Percentiles rank a stretch among this genome's conserved stretches.
Evolutionary conservation across 139 green algal species (phyloP).

Genomic region (Haematococcus sp.): DNA sequence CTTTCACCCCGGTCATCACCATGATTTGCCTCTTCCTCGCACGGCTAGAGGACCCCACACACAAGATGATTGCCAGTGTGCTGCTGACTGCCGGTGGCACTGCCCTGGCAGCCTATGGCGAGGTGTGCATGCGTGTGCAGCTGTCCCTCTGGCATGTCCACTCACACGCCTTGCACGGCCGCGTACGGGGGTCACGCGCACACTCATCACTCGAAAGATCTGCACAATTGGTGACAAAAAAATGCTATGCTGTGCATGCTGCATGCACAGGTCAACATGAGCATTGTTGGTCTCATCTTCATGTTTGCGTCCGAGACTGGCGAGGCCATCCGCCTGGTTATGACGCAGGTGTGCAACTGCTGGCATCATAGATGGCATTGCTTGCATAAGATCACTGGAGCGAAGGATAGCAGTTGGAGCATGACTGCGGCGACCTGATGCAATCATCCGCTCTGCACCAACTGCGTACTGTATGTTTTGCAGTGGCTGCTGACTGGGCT

Average conservation of each 20-base stretch:
- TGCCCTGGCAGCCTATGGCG: constrained; percentile 66
- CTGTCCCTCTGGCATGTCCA: too few species aligned
- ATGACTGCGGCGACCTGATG: too few species aligned
- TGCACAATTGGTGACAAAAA: too few species aligned
- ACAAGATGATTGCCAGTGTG: constrained; percentile 50
- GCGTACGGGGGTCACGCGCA: neutral
- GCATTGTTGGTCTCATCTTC: constrained; percentile 56
- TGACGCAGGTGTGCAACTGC: constrained; percentile 62
- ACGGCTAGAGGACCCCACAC: constrained; percentile 66
- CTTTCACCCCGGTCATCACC: constrained; percentile 87
- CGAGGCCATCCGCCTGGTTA: constrained; percentile 78
- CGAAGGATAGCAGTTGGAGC: too few species aligned
- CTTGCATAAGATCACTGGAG: too few species aligned
- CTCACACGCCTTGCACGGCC: too few species aligned
- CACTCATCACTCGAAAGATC: too few species aligned
- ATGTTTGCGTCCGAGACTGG: constrained; percentile 75
- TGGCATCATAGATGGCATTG: neutral
- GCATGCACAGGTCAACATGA: constrained; percentile 62
- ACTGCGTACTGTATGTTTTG: neutral
- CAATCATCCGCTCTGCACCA: neutral
- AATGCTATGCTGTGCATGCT: too few species aligned
- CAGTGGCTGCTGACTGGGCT: constrained; percentile 74
- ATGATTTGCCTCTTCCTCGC: constrained; percentile 82
- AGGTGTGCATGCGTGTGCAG: too few species aligned
- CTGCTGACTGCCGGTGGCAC: constrained; percentile 56